Conservation (phyloP, 192 early-diverging fungal genomes). For the Coemansia sp. region DNA sequence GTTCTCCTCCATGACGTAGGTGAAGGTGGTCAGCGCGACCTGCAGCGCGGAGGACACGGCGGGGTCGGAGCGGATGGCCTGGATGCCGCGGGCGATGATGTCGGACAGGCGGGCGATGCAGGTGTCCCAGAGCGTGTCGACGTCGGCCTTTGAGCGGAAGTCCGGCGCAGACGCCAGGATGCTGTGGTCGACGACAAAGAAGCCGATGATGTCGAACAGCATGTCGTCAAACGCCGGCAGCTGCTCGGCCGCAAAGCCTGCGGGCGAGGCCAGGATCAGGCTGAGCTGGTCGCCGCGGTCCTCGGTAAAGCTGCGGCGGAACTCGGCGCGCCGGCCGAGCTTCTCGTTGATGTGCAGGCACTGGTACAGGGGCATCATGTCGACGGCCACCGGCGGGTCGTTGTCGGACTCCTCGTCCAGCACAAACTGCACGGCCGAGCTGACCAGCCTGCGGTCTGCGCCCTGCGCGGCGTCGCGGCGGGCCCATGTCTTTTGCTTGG, state of each 20-base stretch:
- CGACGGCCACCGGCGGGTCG: slow-evolving; percentile 72
- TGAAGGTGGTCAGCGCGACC: slow-evolving; percentile 73
- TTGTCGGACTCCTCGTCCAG: slow-evolving; percentile 81
- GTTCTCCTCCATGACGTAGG: slow-evolving; percentile 78
- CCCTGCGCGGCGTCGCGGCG: slow-evolving; percentile 33
- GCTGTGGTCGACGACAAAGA: slow-evolving; percentile 91
- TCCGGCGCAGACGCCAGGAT: slow-evolving; percentile 84
- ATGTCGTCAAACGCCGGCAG: slow-evolving; percentile 61
- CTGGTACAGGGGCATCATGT: slow-evolving; percentile 93
- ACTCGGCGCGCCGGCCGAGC: slow-evolving; percentile 80
- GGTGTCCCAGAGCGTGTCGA: slow-evolving; percentile 87
- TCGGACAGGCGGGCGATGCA: slow-evolving; percentile 77
- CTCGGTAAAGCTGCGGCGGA: slow-evolving; percentile 84
- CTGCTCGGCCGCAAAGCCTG: slow-evolving; percentile 60
- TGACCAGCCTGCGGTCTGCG: slow-evolving; percentile 55
- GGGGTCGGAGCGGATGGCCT: slow-evolving; percentile 73
- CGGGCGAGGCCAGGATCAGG: slow-evolving; percentile 70
- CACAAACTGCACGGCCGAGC: slow-evolving; percentile 75
- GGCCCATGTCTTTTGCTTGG: slow-evolving; percentile 59
- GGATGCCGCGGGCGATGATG: slow-evolving; percentile 73
- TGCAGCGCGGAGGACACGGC: slow-evolving; percentile 75
- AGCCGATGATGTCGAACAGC: slow-evolving; percentile 90
- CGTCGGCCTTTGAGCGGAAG: slow-evolving; percentile 80
- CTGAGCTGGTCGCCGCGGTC: slow-evolving; percentile 87
- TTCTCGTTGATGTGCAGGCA: slow-evolving; percentile 96